phyloP scores from a whole-genome alignment of 148 eudicot species.

The Simmondsia chinensis region DNA sequence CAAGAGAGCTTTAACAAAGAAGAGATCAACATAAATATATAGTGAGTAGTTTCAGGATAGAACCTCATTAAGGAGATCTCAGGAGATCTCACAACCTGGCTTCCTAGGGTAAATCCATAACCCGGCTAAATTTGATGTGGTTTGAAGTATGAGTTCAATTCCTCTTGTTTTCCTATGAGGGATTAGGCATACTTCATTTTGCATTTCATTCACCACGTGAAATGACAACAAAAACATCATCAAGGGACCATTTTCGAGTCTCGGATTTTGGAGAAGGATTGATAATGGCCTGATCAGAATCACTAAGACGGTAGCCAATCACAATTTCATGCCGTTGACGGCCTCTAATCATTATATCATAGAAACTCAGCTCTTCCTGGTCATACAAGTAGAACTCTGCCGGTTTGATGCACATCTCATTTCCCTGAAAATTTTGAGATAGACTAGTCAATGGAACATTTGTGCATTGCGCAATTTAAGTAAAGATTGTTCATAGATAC shows the following conservation, averaged over 20 bases:
- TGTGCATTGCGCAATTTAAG: too few species aligned
- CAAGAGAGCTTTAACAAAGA: too few species aligned
- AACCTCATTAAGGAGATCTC: too few species aligned
- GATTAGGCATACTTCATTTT: too few species aligned
- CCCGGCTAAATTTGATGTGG: too few species aligned
- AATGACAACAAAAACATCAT: constrained; percentile 82
- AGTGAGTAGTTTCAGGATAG: too few species aligned
- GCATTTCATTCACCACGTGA: constrained; percentile 34
- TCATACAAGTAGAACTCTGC: constrained; percentile 83
- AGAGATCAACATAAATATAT: too few species aligned
- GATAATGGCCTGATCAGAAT: constrained; percentile 59
- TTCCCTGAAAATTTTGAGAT: constrained; percentile 49
- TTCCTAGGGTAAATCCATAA: too few species aligned
- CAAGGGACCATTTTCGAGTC: constrained; percentile 61
- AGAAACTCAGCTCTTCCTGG: constrained; percentile 72
- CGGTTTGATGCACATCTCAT: constrained; percentile 88
- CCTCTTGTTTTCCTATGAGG: too few species aligned
- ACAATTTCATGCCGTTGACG: constrained; percentile 73
- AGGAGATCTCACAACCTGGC: too few species aligned
- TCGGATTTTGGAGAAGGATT: constrained; percentile 54
- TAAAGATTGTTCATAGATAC: too few species aligned
- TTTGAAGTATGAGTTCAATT: too few species aligned
- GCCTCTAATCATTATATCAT: constrained; percentile 75
- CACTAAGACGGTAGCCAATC: constrained; percentile 70
- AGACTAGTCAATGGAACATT: neutral